A percentile compares a stretch with the other conserved stretches of the same genome.
Evolutionary conservation across 257 asterid genomes (phyloP).

Genomic region (Petrea volubilis): DNA sequence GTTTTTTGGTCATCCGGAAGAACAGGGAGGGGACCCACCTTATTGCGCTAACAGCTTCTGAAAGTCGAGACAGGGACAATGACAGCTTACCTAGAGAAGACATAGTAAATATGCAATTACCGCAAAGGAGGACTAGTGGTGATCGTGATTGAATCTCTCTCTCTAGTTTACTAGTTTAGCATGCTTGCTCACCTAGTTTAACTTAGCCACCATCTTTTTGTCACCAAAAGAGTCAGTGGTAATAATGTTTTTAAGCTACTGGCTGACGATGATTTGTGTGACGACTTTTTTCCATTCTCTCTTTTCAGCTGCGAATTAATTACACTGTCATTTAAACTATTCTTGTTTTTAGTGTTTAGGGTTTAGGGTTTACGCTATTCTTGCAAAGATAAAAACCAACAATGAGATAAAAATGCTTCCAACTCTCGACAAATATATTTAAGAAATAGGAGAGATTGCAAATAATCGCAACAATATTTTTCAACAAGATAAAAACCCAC

Average conservation of each 20-base stretch:
- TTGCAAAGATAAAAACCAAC: too few species aligned
- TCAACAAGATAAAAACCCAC: too few species aligned
- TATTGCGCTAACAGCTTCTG: constrained; percentile 51
- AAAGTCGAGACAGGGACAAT: constrained; percentile 36
- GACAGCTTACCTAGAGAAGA: constrained; percentile 69
- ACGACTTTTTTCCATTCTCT: too few species aligned
- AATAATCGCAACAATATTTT: too few species aligned
- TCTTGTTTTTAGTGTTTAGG: too few species aligned
- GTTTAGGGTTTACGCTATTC: too few species aligned
- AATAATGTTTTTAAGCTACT: background rate
- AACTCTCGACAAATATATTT: too few species aligned
- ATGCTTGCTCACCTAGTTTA: background rate
- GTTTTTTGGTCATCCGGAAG: constrained; percentile 64
- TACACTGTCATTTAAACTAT: too few species aligned
- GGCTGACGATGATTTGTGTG: background rate
- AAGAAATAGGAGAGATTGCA: too few species aligned
- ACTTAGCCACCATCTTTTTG: constrained; percentile 7
- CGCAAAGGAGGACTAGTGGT: constrained; percentile 47
- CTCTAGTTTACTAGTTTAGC: background rate
- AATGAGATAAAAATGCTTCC: too few species aligned
- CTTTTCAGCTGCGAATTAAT: too few species aligned
- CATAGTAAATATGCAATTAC: constrained; percentile 77
- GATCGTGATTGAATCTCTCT: constrained; percentile 34
- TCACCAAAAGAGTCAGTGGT: constrained; percentile 18
- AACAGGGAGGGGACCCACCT: constrained; percentile 66